Conservation (phyloP, 768 basidiomycete species). For the Lactarius evosmus region DNA sequence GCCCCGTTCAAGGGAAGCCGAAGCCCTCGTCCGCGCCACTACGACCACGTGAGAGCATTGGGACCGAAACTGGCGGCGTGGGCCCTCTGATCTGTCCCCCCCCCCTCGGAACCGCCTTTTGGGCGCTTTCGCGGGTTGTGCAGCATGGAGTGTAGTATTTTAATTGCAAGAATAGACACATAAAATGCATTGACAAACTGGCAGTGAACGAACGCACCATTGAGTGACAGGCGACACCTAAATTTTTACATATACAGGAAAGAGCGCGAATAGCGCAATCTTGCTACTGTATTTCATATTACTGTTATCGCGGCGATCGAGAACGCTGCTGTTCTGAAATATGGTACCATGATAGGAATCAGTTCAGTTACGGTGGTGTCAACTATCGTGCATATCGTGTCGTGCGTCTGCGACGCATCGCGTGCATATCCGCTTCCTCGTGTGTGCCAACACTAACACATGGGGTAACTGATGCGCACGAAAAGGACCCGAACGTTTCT, state of each 20-base stretch:
- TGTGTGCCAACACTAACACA: too few species aligned
- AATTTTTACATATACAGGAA: neutral
- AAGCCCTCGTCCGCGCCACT: slow-evolving; percentile 22
- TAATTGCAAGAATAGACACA: neutral
- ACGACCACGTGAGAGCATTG: slow-evolving; percentile 7
- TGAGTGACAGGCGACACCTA: too few species aligned
- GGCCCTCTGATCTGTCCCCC: neutral
- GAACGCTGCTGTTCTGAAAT: too few species aligned
- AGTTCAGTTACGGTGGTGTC: neutral
- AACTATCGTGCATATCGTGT: too few species aligned
- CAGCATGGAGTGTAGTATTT: neutral
- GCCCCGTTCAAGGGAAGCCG: slow-evolving; percentile 25
- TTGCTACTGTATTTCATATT: too few species aligned
- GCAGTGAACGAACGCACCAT: neutral
- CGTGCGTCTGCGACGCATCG: neutral
- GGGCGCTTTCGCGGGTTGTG: neutral
- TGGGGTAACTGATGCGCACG: too few species aligned
- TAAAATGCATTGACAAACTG: too few species aligned
- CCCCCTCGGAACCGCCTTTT: neutral
- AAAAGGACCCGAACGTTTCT: too few species aligned
- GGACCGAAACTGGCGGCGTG: neutral
- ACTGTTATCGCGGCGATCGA: neutral
- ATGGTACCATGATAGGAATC: neutral
- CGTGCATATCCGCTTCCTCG: too few species aligned
- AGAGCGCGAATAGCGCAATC: neutral